These are phyloP conservation scores for Thelonectria olida DNA, from an alignment of 2,329 filamentous ascomycete species.

Conservation along the genomic window DNA sequence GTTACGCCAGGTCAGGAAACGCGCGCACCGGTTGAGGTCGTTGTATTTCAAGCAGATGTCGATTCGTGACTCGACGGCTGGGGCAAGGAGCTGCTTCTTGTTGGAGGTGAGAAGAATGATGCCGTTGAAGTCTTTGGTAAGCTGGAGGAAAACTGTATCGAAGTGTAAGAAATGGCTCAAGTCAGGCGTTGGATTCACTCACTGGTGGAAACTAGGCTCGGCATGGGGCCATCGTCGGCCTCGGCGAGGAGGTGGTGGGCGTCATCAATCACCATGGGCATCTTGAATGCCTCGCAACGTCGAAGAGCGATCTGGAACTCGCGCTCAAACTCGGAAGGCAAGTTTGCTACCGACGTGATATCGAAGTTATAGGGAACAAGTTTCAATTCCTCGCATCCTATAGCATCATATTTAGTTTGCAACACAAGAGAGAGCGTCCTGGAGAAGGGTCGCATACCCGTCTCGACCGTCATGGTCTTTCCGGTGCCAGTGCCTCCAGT, in stretches of 20 bases:
- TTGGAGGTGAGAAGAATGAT: conserved; percentile 54
- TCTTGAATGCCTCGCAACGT: conserved; percentile 47
- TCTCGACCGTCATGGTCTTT: conserved; percentile 52
- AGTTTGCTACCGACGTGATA: background rate
- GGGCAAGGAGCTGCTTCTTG: background rate
- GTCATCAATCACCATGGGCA: conserved; percentile 49
- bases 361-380: conserved; percentile 21
- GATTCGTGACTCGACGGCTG: conserved; percentile 50
- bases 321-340: conserved; percentile 3
- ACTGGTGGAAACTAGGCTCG: background rate
- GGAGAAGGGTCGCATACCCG: background rate
- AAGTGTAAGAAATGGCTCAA: background rate
- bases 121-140: conserved; percentile 48
- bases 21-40: conserved; percentile 30
- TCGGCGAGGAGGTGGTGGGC: conserved; percentile 48
- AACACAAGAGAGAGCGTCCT: no score
- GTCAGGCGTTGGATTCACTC: background rate
- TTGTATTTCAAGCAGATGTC: conserved; percentile 50
- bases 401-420: background rate
- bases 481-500: conserved; percentile 46
- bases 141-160: conserved; percentile 32
- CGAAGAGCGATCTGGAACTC: conserved; percentile 6
- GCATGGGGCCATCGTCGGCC: background rate
- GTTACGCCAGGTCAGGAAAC: conserved; percentile 36
- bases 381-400: conserved; percentile 27